Conservation (phyloP, 179 eudicot genomes). For the Vitellaria paradoxa region DNA sequence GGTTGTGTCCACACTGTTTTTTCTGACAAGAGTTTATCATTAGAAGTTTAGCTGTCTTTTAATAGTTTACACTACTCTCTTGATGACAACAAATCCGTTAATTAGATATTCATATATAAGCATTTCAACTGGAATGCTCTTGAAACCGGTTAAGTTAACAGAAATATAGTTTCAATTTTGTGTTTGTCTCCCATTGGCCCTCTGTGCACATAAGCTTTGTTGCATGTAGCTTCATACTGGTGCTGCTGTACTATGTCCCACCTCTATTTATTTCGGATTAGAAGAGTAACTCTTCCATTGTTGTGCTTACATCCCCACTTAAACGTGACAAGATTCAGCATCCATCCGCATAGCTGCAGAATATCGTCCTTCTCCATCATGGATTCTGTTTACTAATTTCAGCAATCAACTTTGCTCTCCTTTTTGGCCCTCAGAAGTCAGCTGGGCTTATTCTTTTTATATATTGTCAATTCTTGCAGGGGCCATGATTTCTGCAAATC, state of each 20-base stretch:
- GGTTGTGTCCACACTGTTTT: constrained; percentile 35
- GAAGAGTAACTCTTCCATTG: not conserved
- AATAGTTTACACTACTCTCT: not conserved
- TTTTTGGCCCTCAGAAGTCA: not conserved
- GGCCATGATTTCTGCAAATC: constrained; percentile 75
- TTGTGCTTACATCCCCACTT: not conserved
- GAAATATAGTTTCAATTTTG: not conserved
- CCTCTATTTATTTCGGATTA: not conserved
- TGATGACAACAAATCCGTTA: not conserved
- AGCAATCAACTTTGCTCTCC: not conserved
- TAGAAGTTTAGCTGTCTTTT: not conserved
- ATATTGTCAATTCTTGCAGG: constrained; percentile 34
- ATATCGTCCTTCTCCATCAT: not conserved
- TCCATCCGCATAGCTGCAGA: not conserved
- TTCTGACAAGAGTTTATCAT: not conserved
- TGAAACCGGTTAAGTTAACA: not conserved
- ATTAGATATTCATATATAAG: not conserved
- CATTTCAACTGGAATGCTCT: not conserved
- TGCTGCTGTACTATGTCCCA: not conserved
- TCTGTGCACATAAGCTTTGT: not conserved
- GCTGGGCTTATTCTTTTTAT: not conserved
- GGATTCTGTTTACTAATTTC: not conserved
- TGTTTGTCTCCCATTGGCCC: not conserved
- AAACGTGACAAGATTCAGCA: not conserved
- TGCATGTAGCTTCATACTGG: constrained; percentile 9